Percentiles rank a stretch among this genome's conserved stretches.
phyloP scores from a whole-genome alignment of 495 filamentous ascomycete genomes.

The Hyaloscypha variabilis region DNA sequence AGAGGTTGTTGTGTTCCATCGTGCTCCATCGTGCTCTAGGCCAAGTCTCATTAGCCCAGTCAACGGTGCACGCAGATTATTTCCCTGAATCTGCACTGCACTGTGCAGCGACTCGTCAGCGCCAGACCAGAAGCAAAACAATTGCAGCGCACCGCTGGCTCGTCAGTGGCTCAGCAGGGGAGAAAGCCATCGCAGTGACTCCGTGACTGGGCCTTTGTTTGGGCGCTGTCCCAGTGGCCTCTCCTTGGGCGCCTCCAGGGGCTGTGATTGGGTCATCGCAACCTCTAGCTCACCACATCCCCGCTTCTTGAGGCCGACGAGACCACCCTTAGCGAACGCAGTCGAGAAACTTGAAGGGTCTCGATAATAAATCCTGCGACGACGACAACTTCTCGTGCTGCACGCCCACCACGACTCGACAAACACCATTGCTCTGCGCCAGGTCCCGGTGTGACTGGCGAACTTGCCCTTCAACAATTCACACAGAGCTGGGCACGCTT shows the following conservation, averaged over 20 bases:
- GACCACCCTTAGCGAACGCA: neutral
- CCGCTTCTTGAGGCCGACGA: neutral
- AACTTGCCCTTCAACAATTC: neutral
- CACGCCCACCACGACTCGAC: slow-evolving; percentile 15
- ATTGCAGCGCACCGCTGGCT: neutral
- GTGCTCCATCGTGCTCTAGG: neutral
- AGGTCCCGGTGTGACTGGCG: neutral
- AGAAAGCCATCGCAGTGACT: neutral
- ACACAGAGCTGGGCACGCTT: slow-evolving; percentile 11
- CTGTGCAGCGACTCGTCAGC: neutral
- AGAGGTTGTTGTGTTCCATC: neutral
- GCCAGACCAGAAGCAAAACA: neutral
- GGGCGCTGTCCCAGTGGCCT: neutral
- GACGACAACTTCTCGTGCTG: neutral
- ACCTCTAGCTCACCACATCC: neutral
- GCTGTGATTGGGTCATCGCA: slow-evolving; percentile 1
- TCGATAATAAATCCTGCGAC: slow-evolving; percentile 12
- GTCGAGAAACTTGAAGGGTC: slow-evolving; percentile 6
- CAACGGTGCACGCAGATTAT: neutral
- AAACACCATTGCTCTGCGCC: slow-evolving; percentile 4
- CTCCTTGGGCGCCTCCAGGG: neutral
- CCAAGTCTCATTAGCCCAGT: neutral
- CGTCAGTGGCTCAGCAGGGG: neutral
- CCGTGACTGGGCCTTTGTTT: neutral
- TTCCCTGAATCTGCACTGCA: neutral